Conservation (phyloP, 2,329 filamentous ascomycete genomes). For the Whalleya microplaca region DNA sequence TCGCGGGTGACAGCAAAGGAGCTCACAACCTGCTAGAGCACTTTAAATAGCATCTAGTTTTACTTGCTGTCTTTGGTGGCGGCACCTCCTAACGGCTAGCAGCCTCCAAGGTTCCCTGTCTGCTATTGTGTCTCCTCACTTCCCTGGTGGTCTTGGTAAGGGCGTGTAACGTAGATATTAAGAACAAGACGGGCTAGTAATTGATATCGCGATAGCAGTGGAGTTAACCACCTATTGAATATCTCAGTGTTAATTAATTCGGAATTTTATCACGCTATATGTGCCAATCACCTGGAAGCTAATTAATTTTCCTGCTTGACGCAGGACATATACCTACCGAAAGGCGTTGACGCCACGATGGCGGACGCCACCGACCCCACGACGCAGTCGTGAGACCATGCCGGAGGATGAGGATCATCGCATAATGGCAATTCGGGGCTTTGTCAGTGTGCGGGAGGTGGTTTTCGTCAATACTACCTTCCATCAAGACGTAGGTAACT, state of each 20-base stretch:
- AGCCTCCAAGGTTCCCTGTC: neutral
- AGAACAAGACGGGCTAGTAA: neutral
- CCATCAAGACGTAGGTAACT: neutral
- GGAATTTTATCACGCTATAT: neutral
- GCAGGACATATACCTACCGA: neutral
- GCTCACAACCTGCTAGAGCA: neutral
- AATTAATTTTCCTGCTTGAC: no score
- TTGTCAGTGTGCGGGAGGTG: neutral
- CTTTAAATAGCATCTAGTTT: neutral
- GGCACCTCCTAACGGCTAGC: neutral
- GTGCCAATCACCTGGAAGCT: neutral
- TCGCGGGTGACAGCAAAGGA: no score
- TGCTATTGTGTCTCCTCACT: neutral
- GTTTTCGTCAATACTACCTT: constrained; percentile 2
- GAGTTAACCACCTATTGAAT: neutral
- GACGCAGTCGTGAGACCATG: neutral
- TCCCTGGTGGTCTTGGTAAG: neutral
- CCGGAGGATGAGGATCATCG: neutral
- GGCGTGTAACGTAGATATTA: neutral
- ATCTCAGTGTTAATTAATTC: neutral
- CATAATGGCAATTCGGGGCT: neutral
- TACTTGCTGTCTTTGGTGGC: neutral
- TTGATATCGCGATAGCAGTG: neutral
- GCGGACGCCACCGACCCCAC: neutral
- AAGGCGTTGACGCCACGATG: neutral